These are phyloP conservation scores for Suhomyces vadensis DNA, from an alignment of 805 yeast genomes.

Conservation along the genomic window DNA sequence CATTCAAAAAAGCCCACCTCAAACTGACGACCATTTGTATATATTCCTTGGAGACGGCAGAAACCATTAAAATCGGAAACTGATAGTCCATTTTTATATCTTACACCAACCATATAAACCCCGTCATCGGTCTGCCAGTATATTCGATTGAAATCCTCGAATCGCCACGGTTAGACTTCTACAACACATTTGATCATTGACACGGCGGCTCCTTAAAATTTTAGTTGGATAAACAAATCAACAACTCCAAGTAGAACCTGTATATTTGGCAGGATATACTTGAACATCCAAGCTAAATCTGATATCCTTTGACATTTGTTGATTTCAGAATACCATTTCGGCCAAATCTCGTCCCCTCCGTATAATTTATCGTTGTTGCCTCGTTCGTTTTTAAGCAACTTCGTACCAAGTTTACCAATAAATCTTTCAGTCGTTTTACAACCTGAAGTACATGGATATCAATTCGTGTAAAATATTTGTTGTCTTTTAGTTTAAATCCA, in stretches of 20 bases:
- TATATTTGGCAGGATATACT: background rate
- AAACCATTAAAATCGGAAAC: background rate
- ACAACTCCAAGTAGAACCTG: background rate
- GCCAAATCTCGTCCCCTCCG: no score
- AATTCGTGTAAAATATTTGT: background rate
- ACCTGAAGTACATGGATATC: no score
- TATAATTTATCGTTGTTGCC: background rate
- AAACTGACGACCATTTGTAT: conserved; percentile 3
- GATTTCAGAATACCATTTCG: no score
- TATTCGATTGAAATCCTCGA: background rate
- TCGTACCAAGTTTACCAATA: background rate
- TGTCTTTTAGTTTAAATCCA: background rate
- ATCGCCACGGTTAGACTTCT: no score
- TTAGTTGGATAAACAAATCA: background rate
- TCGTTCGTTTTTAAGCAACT: background rate
- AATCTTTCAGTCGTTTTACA: no score
- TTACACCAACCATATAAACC: background rate
- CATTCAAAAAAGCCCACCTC: background rate
- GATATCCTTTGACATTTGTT: no score
- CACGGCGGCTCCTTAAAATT: background rate
- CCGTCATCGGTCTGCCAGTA: background rate
- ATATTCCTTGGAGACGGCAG: conserved; percentile 3
- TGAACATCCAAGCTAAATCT: no score
- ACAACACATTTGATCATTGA: conserved; percentile 1
- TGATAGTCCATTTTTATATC: background rate